Evolutionary conservation across 208 protist species (phyloP).

Genomic region (Phytomonas serpens): DNA sequence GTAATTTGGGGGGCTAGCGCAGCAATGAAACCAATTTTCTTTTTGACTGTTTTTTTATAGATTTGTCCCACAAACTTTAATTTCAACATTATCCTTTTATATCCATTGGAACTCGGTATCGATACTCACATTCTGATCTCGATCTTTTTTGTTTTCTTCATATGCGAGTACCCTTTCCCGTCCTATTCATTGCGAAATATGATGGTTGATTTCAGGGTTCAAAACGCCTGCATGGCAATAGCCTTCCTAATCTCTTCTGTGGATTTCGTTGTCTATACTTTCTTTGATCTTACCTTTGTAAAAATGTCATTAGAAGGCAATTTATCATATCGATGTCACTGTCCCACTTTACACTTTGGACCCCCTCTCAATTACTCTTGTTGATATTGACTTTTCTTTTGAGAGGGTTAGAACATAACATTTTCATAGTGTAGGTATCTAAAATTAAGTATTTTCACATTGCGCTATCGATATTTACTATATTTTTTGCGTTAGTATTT

Average conservation of each 20-base stretch:
- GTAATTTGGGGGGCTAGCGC: background rate
- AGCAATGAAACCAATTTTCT: background rate
- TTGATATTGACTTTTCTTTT: slow-evolving; percentile 1
- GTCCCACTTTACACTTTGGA: background rate
- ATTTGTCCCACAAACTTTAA: background rate
- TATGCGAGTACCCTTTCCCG: background rate
- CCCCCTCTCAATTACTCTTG: background rate
- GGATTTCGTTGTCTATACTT: background rate
- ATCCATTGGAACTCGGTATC: background rate
- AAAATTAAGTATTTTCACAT: background rate
- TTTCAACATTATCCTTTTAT: background rate
- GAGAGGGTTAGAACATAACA: background rate
- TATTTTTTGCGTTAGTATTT: background rate
- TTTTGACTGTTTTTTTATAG: background rate
- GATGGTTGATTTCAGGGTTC: background rate
- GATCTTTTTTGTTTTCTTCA: background rate
- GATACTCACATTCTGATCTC: background rate
- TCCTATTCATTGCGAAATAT: background rate
- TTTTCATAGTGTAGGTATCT: slow-evolving; percentile 6
- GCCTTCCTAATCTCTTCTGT: background rate
- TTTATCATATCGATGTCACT: background rate
- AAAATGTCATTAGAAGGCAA: background rate
- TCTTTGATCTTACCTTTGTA: background rate
- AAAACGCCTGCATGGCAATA: background rate
- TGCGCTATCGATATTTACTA: background rate